Evolutionary conservation across 192 early-diverging fungal genomes (phyloP), one percentile per base, ranked within the genome.

Genomic region (Coemansia reversa): DNA sequence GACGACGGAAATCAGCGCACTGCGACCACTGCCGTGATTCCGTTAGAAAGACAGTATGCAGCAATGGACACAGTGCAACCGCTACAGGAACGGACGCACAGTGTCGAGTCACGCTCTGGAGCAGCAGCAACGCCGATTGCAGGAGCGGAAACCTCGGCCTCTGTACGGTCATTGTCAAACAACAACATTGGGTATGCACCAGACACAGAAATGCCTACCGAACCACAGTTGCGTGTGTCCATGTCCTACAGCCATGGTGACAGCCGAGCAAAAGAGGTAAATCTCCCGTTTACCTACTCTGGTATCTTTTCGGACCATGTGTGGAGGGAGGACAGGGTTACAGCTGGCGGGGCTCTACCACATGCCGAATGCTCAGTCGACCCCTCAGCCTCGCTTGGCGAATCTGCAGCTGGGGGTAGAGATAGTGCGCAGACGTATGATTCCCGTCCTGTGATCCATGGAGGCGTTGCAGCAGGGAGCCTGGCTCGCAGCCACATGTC

Each of bases 201-300:
- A 2, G 59, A 18, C 20, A 18, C 35, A 39, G 52, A 28, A 20
- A 19, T 20, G 53, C 53, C 57, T 12, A 47, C 18, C 2, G 65
- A 67, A 52, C 52, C 29, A 27, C 62, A 20, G 47, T 53, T 58
- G 57, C 65, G 56, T 25, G 50, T 45, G 29, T 60, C 60, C 22
- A 23, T 49, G n/a, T 18, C 60, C 12, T 60, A 63, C 62, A 57
- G 14, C 23, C 51, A 51, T 16, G 53, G 50, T 18, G 4, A 19
- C 22, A 55, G 60, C 50, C 24, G 60, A n/a, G 51, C 11, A 39
- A 52, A 23, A 2, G 58, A 59, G 11, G 59, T 59, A 7, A 69
- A 62, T 23, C 32, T 66, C 55, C 79, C 79, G 22, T 76, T 82
- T 33, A 82, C 79, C 2, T 82, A 82, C 51, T 76, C 79, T 0